Conservation (phyloP, 2,329 filamentous ascomycete genomes). For the Hymenoscyphus fraxineus region DNA sequence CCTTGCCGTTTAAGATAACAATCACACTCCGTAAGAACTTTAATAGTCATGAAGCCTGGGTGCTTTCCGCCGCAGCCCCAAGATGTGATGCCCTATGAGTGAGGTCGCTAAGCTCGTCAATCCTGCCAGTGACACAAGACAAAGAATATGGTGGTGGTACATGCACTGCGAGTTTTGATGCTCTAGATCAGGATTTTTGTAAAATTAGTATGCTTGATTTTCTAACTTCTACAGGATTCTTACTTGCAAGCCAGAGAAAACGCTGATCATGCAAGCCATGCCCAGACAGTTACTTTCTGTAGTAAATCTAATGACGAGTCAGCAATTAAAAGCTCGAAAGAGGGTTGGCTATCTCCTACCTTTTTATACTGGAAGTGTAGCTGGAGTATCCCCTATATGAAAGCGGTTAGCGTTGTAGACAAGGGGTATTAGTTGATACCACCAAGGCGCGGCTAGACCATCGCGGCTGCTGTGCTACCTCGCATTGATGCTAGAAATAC, state of each 20-base stretch:
- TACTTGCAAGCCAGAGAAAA: constrained; percentile 21
- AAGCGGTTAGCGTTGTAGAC: constrained; percentile 32
- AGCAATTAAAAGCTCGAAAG: constrained; percentile 17
- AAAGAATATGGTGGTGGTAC: constrained; percentile 19
- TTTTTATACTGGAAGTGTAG: constrained; percentile 99
- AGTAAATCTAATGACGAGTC: constrained; percentile 45
- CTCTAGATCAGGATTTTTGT: constrained; percentile 25
- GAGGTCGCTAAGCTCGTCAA: constrained; percentile 1
- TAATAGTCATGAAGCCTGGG: constrained; percentile 8
- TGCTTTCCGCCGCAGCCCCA: constrained; percentile 5
- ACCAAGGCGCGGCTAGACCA: constrained; percentile 11
- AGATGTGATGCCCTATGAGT: constrained; percentile 2
- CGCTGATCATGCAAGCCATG: constrained; percentile 4
- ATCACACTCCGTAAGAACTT: constrained; percentile 1
- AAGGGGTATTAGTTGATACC: constrained; percentile 13
- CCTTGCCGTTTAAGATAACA: neutral
- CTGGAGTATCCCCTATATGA: constrained; percentile 77
- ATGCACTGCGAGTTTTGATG: constrained; percentile 20
- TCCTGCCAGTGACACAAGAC: constrained; percentile 13
- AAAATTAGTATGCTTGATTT: constrained; percentile 19
- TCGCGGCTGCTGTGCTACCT: neutral
- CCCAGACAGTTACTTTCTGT: constrained; percentile 45
- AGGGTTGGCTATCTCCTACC: constrained; percentile 47
- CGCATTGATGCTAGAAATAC: neutral
- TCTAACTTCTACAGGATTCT: constrained; percentile 22